Conservation (phyloP, 345 rosid species). For the Mallotus nudiflorus region DNA sequence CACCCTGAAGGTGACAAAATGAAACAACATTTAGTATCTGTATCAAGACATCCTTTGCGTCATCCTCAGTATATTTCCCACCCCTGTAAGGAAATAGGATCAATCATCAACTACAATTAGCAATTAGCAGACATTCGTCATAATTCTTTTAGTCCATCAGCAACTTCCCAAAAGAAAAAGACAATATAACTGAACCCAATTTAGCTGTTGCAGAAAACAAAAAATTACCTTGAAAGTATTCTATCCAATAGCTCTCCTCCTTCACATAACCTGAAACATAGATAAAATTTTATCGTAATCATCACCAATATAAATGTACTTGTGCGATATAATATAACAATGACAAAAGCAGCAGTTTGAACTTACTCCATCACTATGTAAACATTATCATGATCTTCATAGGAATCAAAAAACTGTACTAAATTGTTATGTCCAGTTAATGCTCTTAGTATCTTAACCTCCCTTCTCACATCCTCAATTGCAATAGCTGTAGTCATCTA, state of each 20-base stretch:
- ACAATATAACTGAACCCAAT: background rate
- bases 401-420: slow-evolving; percentile 81
- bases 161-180: background rate
- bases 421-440: slow-evolving; percentile 87
- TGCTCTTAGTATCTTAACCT: slow-evolving; percentile 85
- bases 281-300: too few relatives aligned
- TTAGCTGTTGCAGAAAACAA: background rate
- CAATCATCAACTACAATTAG: background rate
- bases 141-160: slow-evolving; percentile 6
- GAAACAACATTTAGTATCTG: slow-evolving; percentile 86
- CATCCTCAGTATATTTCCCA: slow-evolving; percentile 87
- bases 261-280: slow-evolving; percentile 78
- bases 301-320: too few relatives aligned
- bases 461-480: slow-evolving; percentile 96
- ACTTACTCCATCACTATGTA: slow-evolving; percentile 96
- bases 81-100: slow-evolving; percentile 48
- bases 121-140: background rate
- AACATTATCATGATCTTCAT: slow-evolving; percentile 83
- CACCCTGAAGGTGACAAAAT: slow-evolving; percentile 94
- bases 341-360: too few relatives aligned
- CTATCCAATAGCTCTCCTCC: slow-evolving; percentile 98
- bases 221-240: slow-evolving; percentile 86
- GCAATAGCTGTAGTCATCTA: slow-evolving; percentile 99
- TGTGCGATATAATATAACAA: too few relatives aligned
- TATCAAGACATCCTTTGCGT: slow-evolving; percentile 76